Evolutionary conservation across 108 stramenopile species (phyloP).

Genomic region (Stephanodiscus triporus): DNA sequence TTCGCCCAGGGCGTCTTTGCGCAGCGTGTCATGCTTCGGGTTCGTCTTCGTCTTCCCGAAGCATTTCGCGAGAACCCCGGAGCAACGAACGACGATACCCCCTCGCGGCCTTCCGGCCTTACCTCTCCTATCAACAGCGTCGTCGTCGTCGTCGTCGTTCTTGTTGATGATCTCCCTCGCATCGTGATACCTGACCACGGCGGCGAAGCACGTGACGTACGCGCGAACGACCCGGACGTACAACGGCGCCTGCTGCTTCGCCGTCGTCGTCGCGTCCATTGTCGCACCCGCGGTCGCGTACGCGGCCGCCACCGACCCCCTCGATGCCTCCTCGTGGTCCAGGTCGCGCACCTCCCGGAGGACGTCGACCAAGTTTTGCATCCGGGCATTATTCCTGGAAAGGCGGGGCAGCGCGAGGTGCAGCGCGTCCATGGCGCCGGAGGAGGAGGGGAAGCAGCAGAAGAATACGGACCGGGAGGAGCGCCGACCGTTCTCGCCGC

Average conservation of each 20-base stretch:
- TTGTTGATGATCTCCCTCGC: neutral
- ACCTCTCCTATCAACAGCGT: too few species aligned
- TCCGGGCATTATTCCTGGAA: conserved; percentile 4
- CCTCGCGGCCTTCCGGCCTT: too few species aligned
- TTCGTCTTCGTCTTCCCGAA: conserved; percentile 13
- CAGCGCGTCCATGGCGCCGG: conserved; percentile 3
- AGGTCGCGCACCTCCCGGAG: conserved; percentile 25
- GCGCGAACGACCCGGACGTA: conserved; percentile 21
- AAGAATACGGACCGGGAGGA: conserved; percentile 8
- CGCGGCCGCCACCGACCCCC: neutral
- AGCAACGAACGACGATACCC: neutral
- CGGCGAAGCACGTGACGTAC: conserved; percentile 32
- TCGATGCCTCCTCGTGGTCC: conserved; percentile 1
- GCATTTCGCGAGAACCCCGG: conserved; percentile 2
- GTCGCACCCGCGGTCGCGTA: neutral
- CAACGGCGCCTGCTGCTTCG: conserved; percentile 5
- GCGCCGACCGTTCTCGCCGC: neutral
- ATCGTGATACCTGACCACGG: conserved; percentile 36
- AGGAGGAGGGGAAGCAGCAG: conserved; percentile 12
- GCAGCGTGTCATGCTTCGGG: conserved; percentile 13
- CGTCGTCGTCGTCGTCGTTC: too few species aligned
- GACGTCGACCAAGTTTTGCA: conserved; percentile 17
- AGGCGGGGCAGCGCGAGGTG: conserved; percentile 5
- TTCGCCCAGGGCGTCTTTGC: conserved; percentile 14
- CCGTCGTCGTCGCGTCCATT: neutral